These are phyloP conservation scores for Petrea volubilis DNA, from an alignment of 257 asterid genomes.

Conservation along the genomic window DNA sequence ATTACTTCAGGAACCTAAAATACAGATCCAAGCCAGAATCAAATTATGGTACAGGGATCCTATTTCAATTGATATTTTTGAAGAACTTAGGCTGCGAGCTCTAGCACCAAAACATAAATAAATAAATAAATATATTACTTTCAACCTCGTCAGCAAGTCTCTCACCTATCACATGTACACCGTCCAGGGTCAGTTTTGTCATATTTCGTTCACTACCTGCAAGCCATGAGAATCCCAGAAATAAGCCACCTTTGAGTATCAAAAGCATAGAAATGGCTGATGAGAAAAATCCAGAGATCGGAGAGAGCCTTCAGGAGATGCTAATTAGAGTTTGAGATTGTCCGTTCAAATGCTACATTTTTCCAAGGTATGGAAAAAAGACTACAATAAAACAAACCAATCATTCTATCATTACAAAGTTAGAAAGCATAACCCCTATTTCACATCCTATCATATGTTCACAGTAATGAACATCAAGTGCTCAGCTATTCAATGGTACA, in stretches of 20 bases:
- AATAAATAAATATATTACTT: too few relatives aligned
- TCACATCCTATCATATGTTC: neutral
- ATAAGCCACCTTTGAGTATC: slow-evolving; percentile 1
- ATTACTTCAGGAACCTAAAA: slow-evolving; percentile 79
- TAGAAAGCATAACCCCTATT: neutral
- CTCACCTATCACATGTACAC: slow-evolving; percentile 98
- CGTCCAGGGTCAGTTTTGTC: slow-evolving; percentile 78
- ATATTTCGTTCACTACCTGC: slow-evolving; percentile 92
- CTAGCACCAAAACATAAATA: slow-evolving; percentile 21
- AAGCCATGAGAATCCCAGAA: slow-evolving; percentile 23
- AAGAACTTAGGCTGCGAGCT: slow-evolving; percentile 12
- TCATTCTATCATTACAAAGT: neutral
- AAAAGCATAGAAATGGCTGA: neutral
- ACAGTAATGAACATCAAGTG: neutral
- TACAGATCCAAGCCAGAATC: slow-evolving; percentile 28
- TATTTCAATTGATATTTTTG: neutral
- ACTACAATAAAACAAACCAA: neutral
- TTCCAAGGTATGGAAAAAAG: neutral
- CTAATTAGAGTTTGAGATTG: neutral
- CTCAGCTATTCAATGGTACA: neutral
- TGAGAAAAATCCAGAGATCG: neutral
- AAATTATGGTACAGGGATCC: slow-evolving; percentile 11
- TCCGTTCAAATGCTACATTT: neutral
- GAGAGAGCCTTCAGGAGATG: neutral
- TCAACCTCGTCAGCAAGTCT: slow-evolving; percentile 88